Conservation (phyloP, 257 asterid genomes). For the Forsythia suspensa region DNA sequence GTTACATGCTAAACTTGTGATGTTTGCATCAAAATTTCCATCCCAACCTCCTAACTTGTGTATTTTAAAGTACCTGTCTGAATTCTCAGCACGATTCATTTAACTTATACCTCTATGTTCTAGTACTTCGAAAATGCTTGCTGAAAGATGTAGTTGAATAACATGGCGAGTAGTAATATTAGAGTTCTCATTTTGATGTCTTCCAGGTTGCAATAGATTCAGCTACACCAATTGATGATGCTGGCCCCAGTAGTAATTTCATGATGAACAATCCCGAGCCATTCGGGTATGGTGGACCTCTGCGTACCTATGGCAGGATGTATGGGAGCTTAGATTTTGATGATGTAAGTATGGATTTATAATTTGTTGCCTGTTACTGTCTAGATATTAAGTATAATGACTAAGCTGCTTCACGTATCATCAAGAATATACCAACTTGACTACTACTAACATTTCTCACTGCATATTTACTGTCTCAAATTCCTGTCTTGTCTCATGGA, state of each 20-base stretch:
- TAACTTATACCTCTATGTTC: neutral
- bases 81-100: neutral
- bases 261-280: slow-evolving; percentile 73
- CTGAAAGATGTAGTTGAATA: neutral
- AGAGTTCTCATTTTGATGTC: slow-evolving; percentile 3
- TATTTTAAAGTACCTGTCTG: neutral
- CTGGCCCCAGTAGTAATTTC: slow-evolving; percentile 71
- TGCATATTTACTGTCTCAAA: slow-evolving; percentile 10
- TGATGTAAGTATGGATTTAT: slow-evolving; percentile 66
- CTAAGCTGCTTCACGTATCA: neutral
- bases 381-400: neutral
- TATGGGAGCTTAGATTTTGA: slow-evolving; percentile 83
- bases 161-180: neutral
- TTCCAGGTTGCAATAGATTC: slow-evolving; percentile 97
- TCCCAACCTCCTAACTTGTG: neutral
- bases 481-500: neutral
- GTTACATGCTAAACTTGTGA: neutral
- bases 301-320: slow-evolving; percentile 86
- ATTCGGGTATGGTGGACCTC: slow-evolving; percentile 78
- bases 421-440: slow-evolving; percentile 4
- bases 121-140: neutral
- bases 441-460: neutral
- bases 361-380: slow-evolving; percentile 5
- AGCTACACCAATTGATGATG: slow-evolving; percentile 96
- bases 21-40: neutral